Base-by-base conservation (phyloP, 208 protist species). In the Acanthamoeba castellanii region DNA sequence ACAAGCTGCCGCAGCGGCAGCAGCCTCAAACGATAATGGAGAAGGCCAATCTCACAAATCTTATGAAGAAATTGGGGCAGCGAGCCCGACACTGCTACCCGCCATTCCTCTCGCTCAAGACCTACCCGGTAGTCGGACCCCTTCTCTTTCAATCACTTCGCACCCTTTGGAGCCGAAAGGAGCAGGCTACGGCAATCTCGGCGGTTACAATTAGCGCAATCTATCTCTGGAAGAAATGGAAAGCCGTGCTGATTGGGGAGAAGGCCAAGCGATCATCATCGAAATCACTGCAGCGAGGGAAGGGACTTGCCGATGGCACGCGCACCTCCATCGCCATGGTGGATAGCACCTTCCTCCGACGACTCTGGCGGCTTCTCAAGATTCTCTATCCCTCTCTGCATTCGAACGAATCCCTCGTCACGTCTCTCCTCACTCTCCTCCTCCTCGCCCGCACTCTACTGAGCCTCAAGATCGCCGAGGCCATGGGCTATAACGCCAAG, bases 181-280 rank as follows among this genome's bases (percentile, higher is more conserved):
- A 81, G 72, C 72, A 81, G 30, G 72, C 22, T 0, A 50, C 72
- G 72, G 72, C 37, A 18, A 42, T 81, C 37, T 42, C 42, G 22
- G 72, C 37, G 11, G 72, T 81, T 1, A 81, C 72, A 27, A 7
- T 81, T 7, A 81, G 72, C 37, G 72, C 37, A 1, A 81, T 81
- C 72, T 81, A 81, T n/a, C 37, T 81, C 1, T 81, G 72, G 72
- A 81, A 81, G 72, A 81, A 81, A 81, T 81, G 72, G 72, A 81
- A 81, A 37, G 72, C 72, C 7, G 72, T 81, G 72, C 72, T 81
- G 37, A 34, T 81, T 14, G 72, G 72, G 4, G 72, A 81, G 72
- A 42, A 50, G 22, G 72, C 72, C 72, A 81, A 81, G 22, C 72
- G 72, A 47, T 72, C 66, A 13, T 72, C 66, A 1, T 42, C 66